Evolutionary conservation across 495 filamentous ascomycete species (phyloP).

Genomic region (Neurospora intermedia): DNA sequence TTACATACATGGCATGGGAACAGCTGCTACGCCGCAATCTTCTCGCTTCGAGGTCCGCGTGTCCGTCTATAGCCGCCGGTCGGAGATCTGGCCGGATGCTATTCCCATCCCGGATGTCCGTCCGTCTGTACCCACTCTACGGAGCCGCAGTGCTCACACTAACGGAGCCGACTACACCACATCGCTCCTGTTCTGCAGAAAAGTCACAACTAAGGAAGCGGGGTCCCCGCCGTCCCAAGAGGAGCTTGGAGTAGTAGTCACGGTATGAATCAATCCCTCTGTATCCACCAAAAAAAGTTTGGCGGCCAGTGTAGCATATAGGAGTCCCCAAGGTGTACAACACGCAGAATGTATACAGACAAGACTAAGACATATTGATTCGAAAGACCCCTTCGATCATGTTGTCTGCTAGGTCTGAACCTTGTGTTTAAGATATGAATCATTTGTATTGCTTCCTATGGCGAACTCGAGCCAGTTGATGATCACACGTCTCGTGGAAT

Average conservation of each 20-base stretch:
- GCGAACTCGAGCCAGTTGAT: background rate
- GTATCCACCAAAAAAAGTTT: background rate
- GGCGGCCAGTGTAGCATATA: background rate
- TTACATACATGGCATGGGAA: background rate
- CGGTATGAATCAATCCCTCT: background rate
- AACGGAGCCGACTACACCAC: background rate
- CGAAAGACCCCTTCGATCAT: background rate
- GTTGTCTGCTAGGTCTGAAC: background rate
- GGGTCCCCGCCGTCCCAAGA: background rate
- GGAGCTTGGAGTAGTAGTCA: background rate
- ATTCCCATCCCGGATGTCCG: background rate
- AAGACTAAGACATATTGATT: background rate
- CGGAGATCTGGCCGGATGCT: background rate
- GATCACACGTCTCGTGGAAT: background rate
- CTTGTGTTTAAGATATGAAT: background rate
- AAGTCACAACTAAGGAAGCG: background rate
- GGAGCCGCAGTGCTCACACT: background rate
- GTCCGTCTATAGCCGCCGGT: background rate
- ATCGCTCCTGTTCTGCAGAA: background rate
- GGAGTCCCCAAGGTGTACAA: background rate
- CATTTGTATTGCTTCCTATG: background rate
- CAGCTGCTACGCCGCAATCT: background rate
- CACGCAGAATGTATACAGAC: background rate
- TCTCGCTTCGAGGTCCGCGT: background rate
- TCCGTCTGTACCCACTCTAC: background rate